Percentiles rank a stretch among this genome's conserved stretches.
These are phyloP conservation scores for Physcia stellaris DNA, from an alignment of 495 filamentous ascomycete species.

Conservation along the genomic window DNA sequence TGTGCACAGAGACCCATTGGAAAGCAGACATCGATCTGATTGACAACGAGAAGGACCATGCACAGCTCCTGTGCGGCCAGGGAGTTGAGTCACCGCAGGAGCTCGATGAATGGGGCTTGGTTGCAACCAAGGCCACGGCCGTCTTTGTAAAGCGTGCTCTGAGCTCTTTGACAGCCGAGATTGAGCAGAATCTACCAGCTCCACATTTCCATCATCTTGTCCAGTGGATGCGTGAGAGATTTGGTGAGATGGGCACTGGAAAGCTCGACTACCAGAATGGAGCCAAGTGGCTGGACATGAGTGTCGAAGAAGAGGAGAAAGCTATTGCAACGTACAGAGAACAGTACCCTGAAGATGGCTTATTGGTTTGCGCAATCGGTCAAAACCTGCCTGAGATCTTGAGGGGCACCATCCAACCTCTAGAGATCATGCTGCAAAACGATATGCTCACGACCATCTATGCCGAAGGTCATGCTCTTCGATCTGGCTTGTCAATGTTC, in stretches of 20 bases:
- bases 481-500: neutral
- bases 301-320: no score
- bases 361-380: no score
- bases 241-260: neutral
- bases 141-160: neutral
- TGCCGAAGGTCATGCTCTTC: neutral
- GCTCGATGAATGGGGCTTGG: neutral
- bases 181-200: neutral
- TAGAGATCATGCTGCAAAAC: neutral
- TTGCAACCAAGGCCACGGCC: constrained; percentile 1
- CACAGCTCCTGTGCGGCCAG: neutral
- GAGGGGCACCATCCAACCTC: neutral
- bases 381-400: neutral
- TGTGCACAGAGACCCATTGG: constrained; percentile 1
- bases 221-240: neutral
- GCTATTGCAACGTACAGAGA: no score
- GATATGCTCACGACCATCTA: neutral
- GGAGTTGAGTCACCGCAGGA: neutral
- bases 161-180: neutral
- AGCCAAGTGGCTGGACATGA: no score
- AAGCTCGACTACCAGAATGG: no score
- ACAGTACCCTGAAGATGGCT: no score
- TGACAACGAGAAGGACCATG: neutral
- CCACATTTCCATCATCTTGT: neutral
- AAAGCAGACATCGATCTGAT: constrained; percentile 2